Percentiles rank a stretch among this genome's conserved stretches.
Conservation (phyloP, 2,329 filamentous ascomycete species). For the Moelleriella libera region DNA sequence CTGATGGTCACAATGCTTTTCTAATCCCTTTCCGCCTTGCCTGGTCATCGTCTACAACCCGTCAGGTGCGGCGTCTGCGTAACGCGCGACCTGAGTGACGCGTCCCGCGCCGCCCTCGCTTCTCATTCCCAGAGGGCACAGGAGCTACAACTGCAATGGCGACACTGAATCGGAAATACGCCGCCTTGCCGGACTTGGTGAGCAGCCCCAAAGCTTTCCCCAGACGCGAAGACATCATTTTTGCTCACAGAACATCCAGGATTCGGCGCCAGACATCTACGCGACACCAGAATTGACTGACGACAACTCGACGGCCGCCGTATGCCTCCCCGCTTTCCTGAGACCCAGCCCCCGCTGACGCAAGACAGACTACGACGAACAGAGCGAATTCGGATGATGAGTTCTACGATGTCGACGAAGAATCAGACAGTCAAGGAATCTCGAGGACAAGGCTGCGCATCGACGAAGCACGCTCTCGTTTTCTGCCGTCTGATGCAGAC, state of each 20-base stretch:
- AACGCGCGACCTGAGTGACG: no score
- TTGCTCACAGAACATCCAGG: constrained; percentile 31
- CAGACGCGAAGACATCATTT: not conserved
- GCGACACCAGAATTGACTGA: constrained; percentile 89
- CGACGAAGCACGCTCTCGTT: constrained; percentile 66
- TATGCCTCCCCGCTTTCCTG: constrained; percentile 25
- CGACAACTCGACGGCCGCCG: constrained; percentile 73
- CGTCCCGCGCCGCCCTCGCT: no score
- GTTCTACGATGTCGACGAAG: constrained; percentile 48
- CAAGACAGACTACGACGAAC: constrained; percentile 36
- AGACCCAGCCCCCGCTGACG: constrained; percentile 8
- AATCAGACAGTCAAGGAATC: constrained; percentile 49
- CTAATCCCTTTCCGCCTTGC: no score
- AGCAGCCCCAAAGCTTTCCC: constrained; percentile 5
- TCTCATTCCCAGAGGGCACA: not conserved
- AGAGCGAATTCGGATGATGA: constrained; percentile 47
- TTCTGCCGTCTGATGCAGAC: constrained; percentile 62
- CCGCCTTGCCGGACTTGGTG: constrained; percentile 67
- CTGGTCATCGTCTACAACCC: no score
- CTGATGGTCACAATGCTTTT: no score
- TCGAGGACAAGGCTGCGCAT: constrained; percentile 64
- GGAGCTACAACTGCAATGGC: constrained; percentile 2
- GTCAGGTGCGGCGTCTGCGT: no score
- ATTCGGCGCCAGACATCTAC: constrained; percentile 88
- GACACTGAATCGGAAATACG: constrained; percentile 71